Base-by-base conservation (phyloP, 306 rosid genomes). In the Cicer arietinum region DNA sequence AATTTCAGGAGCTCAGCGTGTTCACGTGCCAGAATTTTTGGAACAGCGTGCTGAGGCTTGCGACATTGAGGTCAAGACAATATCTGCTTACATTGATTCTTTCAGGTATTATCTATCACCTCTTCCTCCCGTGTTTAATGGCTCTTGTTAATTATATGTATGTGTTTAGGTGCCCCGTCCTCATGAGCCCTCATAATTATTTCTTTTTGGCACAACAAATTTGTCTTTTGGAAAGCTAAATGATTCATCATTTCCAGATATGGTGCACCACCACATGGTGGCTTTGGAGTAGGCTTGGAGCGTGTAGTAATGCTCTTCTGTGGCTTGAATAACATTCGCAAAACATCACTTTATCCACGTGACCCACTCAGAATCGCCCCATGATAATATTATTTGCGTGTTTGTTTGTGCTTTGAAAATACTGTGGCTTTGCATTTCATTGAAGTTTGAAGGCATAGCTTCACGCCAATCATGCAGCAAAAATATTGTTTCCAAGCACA, bases 1-100 rank as follows among this genome's bases (percentile, higher is more conserved):
- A 6, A 95, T 95, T 83, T 95, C 99, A 1, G 99, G 99, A 50
- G 98, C 91, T 12, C 98, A 95, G 81, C 99, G 99, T 85, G 42
- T 95, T 17, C 98, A 95, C 35, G 85, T 80, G 17, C 89, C 96
- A 7, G 98, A 92, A 17, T 74, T 92, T n/a, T 76, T 95, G 79
- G 82, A 85, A 14, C 77, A 92, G 58, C 96, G 97, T 58, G 99
- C 98, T 7, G 84, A 63, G 10, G 90, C 97, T 18, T 84, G 89
- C 1, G 98, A 97, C 57, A 90, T 92, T 71, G 99, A 92, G 1
- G 90, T 90, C 2, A 77, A 74, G 56, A 88, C 99, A 20, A 89
- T 95, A 53, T 82, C 91, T 45, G 18, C 98, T 7, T 95, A 95
- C 56, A 85, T 95, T 0, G 98, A 95, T 75, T 80, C 99, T 60